Conservation (phyloP, 164 flowering plant genomes). For the Aristolochia fimbriata region DNA sequence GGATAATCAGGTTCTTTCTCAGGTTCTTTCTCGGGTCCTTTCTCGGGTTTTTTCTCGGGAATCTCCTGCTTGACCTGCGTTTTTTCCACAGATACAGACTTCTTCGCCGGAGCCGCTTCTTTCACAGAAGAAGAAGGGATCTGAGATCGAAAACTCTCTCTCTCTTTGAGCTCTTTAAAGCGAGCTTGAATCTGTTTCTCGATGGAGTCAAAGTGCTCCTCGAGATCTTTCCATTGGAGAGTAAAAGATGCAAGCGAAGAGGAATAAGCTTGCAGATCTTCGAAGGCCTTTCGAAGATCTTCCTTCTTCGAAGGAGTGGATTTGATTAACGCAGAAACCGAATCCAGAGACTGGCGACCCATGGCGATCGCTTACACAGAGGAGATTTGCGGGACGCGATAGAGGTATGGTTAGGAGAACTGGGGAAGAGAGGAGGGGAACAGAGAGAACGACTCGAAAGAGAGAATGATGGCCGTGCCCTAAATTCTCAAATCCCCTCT, state of each 20-base stretch:
- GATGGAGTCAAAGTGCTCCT: conserved; percentile 46
- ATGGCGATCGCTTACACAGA: no score
- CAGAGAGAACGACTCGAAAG: no score
- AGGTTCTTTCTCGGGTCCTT: no score
- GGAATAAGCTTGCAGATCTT: conserved; percentile 29
- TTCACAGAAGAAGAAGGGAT: not conserved
- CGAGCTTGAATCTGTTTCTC: conserved; percentile 20
- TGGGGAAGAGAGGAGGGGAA: no score
- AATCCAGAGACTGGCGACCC: conserved; percentile 3
- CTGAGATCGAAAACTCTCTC: not conserved
- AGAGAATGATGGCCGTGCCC: no score
- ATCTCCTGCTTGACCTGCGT: not conserved
- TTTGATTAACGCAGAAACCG: conserved; percentile 29
- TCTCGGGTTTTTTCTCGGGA: no score
- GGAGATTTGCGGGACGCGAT: no score
- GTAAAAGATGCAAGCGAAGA: conserved; percentile 33
- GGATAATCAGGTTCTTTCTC: not conserved
- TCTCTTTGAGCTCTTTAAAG: conserved; percentile 15
- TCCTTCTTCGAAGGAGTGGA: conserved; percentile 27
- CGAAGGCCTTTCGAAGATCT: conserved; percentile 32
- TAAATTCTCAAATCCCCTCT: no score
- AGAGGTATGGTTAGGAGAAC: no score
- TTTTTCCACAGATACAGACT: not conserved
- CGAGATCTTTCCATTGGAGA: conserved; percentile 54
- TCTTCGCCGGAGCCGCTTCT: not conserved